Conservation (phyloP, 495 filamentous ascomycete species). For the Podospora comata region DNA sequence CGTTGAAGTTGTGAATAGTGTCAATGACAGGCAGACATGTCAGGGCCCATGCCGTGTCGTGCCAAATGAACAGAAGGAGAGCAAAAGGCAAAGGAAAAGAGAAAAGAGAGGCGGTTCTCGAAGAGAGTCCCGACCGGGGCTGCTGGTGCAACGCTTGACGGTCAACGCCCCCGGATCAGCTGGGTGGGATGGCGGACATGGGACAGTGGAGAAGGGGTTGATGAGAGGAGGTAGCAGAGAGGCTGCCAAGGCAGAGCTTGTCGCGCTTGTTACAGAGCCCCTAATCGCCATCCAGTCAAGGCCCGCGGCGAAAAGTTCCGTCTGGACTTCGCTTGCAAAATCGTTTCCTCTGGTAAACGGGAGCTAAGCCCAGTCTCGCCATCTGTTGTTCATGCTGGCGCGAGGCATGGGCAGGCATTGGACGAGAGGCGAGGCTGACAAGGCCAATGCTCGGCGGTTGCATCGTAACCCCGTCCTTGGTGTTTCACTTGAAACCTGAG, state of each 20-base stretch:
- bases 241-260: slow-evolving; percentile 18
- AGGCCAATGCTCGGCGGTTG: slow-evolving; percentile 22
- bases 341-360: slow-evolving; percentile 7
- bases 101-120: slow-evolving; percentile 13
- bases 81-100: slow-evolving; percentile 25
- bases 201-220: slow-evolving; percentile 14
- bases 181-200: not conserved
- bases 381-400: slow-evolving; percentile 29
- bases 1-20: slow-evolving; percentile 30
- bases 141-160: not conserved
- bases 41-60: slow-evolving; percentile 25
- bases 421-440: slow-evolving; percentile 34
- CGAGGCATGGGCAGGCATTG: slow-evolving; percentile 23
- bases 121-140: not conserved
- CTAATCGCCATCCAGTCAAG: not conserved
- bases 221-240: not conserved
- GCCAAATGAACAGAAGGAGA: slow-evolving; percentile 22
- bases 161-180: slow-evolving; percentile 3
- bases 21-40: slow-evolving; percentile 24
- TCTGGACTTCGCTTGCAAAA: not conserved
- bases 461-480: slow-evolving; percentile 24
- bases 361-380: slow-evolving; percentile 5
- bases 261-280: slow-evolving; percentile 1
- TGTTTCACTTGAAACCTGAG: slow-evolving; percentile 42
- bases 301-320: slow-evolving; percentile 1